phyloP scores from a whole-genome alignment of 2,329 filamentous ascomycete species.

The Bimuria novae-zelandiae region DNA sequence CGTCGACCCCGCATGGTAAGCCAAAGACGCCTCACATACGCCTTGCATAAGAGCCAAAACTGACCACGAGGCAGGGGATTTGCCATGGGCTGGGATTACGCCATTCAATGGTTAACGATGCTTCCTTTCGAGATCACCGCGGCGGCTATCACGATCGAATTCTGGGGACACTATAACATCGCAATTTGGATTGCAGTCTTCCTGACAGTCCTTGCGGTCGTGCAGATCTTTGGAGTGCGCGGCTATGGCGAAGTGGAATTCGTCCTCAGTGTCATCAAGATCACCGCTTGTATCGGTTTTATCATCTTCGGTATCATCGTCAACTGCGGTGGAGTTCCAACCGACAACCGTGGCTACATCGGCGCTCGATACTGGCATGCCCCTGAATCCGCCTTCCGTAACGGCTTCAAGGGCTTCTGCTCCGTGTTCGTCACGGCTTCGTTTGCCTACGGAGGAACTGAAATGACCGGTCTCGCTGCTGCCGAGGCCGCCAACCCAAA shows the following conservation, averaged over 20 bases:
- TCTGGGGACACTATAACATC: constrained; percentile 4
- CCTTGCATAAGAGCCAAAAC: background rate
- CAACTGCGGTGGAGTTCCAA: constrained; percentile 63
- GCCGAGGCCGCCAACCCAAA: constrained; percentile 60
- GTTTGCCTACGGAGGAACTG: constrained; percentile 65
- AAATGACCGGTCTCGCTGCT: constrained; percentile 63
- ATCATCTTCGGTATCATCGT: constrained; percentile 68
- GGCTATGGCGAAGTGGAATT: constrained; percentile 58
- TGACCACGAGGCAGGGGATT: constrained; percentile 32
- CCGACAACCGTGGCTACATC: constrained; percentile 59
- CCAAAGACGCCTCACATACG: background rate
- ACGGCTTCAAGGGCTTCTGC: constrained; percentile 67
- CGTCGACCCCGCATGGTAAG: constrained; percentile 48
- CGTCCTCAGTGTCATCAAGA: constrained; percentile 61
- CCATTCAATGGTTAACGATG: constrained; percentile 36
- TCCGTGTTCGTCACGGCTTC: constrained; percentile 66
- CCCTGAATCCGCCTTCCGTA: constrained; percentile 55
- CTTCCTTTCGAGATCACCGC: constrained; percentile 42
- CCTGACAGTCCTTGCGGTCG: constrained; percentile 26
- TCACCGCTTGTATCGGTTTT: constrained; percentile 64
- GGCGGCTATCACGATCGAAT: constrained; percentile 16
- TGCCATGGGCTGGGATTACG: constrained; percentile 43
- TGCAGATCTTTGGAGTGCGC: constrained; percentile 41
- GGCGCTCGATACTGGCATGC: constrained; percentile 64
- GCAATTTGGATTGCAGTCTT: constrained; percentile 41